phyloP scores from a whole-genome alignment of 1,139 yeast species.

The Yamadazyma songkhlaensis region DNA sequence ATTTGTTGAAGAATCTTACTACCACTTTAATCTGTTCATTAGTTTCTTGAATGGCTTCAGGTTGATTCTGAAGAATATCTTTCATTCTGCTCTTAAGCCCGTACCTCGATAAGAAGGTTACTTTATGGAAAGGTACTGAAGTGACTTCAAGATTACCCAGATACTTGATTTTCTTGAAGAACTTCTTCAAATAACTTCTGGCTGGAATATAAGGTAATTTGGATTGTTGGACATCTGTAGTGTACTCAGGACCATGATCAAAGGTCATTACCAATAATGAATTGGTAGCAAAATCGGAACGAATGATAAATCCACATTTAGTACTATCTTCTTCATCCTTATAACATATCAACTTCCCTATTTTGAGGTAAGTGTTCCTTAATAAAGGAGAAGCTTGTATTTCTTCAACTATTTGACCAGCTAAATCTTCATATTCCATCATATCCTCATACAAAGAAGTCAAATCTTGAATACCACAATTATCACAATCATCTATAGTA shows the following conservation, averaged over 20 bases:
- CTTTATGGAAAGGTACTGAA: slow-evolving; percentile 43
- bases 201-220: slow-evolving; percentile 56
- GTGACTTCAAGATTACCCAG: slow-evolving; percentile 34
- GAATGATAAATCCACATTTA: slow-evolving; percentile 55
- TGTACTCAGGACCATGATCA: slow-evolving; percentile 41
- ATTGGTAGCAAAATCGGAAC: slow-evolving; percentile 28
- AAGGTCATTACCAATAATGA: slow-evolving; percentile 40
- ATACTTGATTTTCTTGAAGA: slow-evolving; percentile 30
- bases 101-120: slow-evolving; percentile 52
- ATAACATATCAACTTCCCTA: slow-evolving; percentile 63
- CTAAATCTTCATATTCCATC: slow-evolving; percentile 41
- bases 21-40: slow-evolving; percentile 38
- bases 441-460: slow-evolving; percentile 45
- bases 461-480: slow-evolving; percentile 37
- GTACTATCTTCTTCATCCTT: slow-evolving; percentile 43
- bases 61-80: slow-evolving; percentile 43
- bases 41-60: slow-evolving; percentile 40
- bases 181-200: slow-evolving; percentile 21
- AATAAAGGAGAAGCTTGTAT: slow-evolving; percentile 45
- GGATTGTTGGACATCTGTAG: slow-evolving; percentile 20
- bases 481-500: slow-evolving; percentile 35
- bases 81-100: slow-evolving; percentile 39
- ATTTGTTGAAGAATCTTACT: slow-evolving; percentile 40
- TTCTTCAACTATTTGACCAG: slow-evolving; percentile 46
- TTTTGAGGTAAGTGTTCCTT: slow-evolving; percentile 40